These are phyloP conservation scores for Voacanga thouarsii DNA, from an alignment of 257 asterid genomes.

Conservation along the genomic window DNA sequence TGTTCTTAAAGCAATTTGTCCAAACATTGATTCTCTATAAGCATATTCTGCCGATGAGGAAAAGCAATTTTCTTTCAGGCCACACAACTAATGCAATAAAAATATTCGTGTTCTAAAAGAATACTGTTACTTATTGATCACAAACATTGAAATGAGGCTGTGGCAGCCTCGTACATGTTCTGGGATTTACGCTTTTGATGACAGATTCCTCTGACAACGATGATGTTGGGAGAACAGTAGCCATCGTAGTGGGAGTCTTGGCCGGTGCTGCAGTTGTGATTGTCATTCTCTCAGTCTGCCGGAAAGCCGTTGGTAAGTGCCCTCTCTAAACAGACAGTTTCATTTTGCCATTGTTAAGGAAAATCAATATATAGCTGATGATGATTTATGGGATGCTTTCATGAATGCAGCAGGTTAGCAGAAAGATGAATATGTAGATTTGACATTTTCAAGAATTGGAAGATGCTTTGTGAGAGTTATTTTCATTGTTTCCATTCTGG, in stretches of 20 bases:
- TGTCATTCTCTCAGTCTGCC: conserved; percentile 75
- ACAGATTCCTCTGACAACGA: conserved; percentile 52
- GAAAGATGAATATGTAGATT: not conserved
- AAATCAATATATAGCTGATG: not conserved
- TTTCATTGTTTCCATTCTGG: not conserved
- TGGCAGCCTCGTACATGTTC: too few species aligned
- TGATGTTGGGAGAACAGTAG: conserved; percentile 70
- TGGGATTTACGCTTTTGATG: not conserved
- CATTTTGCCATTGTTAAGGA: not conserved
- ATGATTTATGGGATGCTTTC: not conserved
- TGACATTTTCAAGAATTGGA: not conserved
- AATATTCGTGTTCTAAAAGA: too few species aligned
- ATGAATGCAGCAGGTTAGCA: conserved; percentile 4
- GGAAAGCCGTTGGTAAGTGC: conserved; percentile 40
- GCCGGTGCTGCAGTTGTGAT: conserved; percentile 67
- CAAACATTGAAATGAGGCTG: too few species aligned
- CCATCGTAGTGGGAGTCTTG: conserved; percentile 66
- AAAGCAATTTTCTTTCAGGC: too few species aligned
- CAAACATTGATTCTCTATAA: not conserved
- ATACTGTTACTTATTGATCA: too few species aligned
- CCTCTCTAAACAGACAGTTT: not conserved
- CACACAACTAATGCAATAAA: not conserved
- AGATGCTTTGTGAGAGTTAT: not conserved
- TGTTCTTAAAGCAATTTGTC: not conserved
- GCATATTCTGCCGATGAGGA: not conserved